Evolutionary conservation across 2,329 filamentous ascomycete species (phyloP), one percentile per base, ranked within the genome.

Genomic region (Pseudogymnoascus destructans): DNA sequence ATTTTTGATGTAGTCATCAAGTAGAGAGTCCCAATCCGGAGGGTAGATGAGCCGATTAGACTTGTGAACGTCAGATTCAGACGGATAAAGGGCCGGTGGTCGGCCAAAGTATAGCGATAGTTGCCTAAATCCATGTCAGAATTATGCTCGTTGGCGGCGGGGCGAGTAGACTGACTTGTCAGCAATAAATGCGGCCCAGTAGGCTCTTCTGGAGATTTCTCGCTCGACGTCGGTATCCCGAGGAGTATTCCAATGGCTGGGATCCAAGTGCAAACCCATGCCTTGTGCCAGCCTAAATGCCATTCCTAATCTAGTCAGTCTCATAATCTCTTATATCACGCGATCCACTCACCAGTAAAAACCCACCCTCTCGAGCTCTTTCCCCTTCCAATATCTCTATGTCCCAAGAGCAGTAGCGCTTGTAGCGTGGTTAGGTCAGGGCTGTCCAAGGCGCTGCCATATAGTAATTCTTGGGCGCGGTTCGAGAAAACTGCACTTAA

Each of bases 201-300:
- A 78, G 1, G 76, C 73, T 19, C 76, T 69, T 6, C 76, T 70
- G 3, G 75, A 65, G 13, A 78, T 73, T 61, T 78, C 75, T n/a
- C 73, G 70, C 25, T 78, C 76, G 1, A 72, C 67, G 35, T 66
- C 63, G 15, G 69, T 68, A 35, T 75, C 73, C 4, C 67, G 67
- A 6, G 70, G 68, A 19, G 69, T 68, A 46, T 73, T 70, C 76
- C 75, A 78, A 61, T 78, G 77, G 56, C 70, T 75, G 0, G 76
- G 76, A 55, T 78, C 76, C 0, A 78, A 70, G 62, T 78, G 76
- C 13, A 78, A 68, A 1, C 76, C 76, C 76, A 78, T 78, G 62
- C 77, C 76, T 56, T 77, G 75, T 0, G 75, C 73, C 11, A 78
- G 68, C 3, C 76, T 72, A 61, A 77, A 78, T 7, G 75, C 75